These are phyloP conservation scores for Lachnellula suecica DNA, from an alignment of 2,329 filamentous ascomycete species.

Conservation along the genomic window DNA sequence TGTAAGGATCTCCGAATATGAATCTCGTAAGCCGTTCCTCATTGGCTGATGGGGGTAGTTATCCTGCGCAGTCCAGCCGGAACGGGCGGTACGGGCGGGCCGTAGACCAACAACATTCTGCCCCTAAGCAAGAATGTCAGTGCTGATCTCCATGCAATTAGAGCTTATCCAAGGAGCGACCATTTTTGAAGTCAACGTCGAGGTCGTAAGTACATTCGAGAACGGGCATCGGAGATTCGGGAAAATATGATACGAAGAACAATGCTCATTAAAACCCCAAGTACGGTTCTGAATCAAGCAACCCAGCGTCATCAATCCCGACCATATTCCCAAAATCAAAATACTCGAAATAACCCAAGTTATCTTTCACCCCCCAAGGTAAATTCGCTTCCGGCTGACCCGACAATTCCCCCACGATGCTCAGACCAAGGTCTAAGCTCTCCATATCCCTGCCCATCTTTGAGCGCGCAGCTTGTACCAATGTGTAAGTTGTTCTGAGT, in stretches of 20 bases:
- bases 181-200: too few species aligned
- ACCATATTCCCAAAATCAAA: conserved; percentile 11
- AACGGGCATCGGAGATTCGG: neutral
- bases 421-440: conserved; percentile 16
- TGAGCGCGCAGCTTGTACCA: conserved; percentile 20
- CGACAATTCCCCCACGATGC: conserved; percentile 3
- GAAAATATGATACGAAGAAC: too few species aligned
- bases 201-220: too few species aligned
- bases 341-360: conserved; percentile 7
- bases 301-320: neutral
- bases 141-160: neutral
- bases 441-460: conserved; percentile 19
- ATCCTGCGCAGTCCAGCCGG: neutral
- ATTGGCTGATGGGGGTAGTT: neutral
- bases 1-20: neutral
- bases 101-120: neutral
- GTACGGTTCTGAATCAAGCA: neutral
- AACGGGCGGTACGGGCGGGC: neutral
- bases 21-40: too few species aligned
- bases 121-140: neutral
- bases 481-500: conserved; percentile 22
- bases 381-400: neutral
- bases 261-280: neutral
- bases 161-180: neutral
- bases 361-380: conserved; percentile 6